A percentile compares a stretch with the other conserved stretches of the same genome.
Evolutionary conservation across 2,329 filamentous ascomycete genomes (phyloP).

Genomic region (Onygenales sp.): DNA sequence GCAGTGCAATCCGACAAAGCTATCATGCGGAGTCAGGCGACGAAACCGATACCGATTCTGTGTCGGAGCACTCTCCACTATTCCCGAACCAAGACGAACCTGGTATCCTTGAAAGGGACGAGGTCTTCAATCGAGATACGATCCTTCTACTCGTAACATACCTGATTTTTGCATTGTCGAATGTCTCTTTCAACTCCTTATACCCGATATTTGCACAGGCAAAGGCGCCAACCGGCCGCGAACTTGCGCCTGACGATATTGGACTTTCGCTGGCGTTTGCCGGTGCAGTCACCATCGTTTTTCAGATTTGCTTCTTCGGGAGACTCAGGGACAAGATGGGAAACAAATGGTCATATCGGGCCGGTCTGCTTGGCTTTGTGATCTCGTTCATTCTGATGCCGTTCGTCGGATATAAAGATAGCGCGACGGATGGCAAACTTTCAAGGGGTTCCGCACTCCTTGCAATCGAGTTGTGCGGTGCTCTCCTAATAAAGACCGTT

Average conservation of each 20-base stretch:
- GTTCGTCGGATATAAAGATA: constrained; percentile 70
- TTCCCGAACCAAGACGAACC: constrained; percentile 31
- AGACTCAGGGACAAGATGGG: constrained; percentile 68
- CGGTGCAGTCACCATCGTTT: constrained; percentile 74
- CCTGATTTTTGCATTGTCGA: constrained; percentile 85
- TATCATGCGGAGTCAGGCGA: constrained; percentile 24
- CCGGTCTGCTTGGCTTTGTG: constrained; percentile 69
- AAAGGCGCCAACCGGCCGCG: constrained; percentile 63
- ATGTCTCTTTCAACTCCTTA: constrained; percentile 89
- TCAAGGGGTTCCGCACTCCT: constrained; percentile 59
- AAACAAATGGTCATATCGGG: constrained; percentile 75
- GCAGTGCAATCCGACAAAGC: constrained; percentile 13
- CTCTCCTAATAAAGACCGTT: constrained; percentile 81
- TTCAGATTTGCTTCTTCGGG: constrained; percentile 80
- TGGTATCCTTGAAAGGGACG: constrained; percentile 43
- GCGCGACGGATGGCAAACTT: constrained; percentile 44
- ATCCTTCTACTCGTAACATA: constrained; percentile 75
- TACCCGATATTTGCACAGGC: constrained; percentile 88
- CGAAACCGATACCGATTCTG: constrained; percentile 36
- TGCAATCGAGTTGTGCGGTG: constrained; percentile 68
- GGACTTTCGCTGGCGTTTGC: constrained; percentile 78
- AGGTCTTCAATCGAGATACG: constrained; percentile 70
- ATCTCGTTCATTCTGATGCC: constrained; percentile 81
- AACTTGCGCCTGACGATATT: constrained; percentile 67
- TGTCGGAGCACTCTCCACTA: constrained; percentile 25